These are phyloP conservation scores for Exophiala viscosa DNA, from an alignment of 2,329 filamentous ascomycete species.

Conservation along the genomic window DNA sequence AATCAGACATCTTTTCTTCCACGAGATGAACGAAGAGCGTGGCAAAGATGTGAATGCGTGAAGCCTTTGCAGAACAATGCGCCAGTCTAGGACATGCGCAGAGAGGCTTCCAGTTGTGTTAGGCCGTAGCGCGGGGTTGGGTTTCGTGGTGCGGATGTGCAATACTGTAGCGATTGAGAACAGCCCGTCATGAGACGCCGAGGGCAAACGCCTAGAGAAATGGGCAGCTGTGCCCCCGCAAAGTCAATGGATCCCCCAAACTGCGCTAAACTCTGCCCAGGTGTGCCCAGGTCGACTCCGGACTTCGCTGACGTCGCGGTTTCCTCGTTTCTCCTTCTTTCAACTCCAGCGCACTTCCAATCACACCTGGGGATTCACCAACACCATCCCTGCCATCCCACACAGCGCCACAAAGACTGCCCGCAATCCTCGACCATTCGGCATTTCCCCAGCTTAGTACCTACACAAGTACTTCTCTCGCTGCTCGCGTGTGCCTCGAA, in stretches of 20 bases:
- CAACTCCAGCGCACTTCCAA: constrained; percentile 4
- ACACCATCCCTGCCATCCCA: not conserved
- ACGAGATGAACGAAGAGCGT: too few relatives aligned
- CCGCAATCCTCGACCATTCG: constrained; percentile 13
- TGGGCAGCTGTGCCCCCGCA: not conserved
- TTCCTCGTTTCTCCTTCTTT: not conserved
- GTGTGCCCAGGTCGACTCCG: not conserved
- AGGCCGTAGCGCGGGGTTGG: too few relatives aligned
- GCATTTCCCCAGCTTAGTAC: constrained; percentile 11
- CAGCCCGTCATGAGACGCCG: too few relatives aligned
- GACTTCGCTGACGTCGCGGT: constrained; percentile 11
- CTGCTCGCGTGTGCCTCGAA: not conserved
- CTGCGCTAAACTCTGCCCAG: not conserved
- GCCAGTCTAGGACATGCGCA: not conserved
- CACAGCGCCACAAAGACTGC: constrained; percentile 8
- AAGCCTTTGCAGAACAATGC: too few relatives aligned
- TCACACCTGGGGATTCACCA: constrained; percentile 3
- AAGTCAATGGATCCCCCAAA: not conserved
- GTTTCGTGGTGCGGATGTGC: too few relatives aligned
- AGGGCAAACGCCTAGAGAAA: not conserved
- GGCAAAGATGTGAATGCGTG: too few relatives aligned
- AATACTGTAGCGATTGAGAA: too few relatives aligned
- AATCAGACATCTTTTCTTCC: constrained; percentile 37
- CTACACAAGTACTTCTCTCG: not conserved
- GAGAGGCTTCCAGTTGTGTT: not conserved